These are phyloP conservation scores for Spizellomyces punctatus DNA, from an alignment of 192 early-diverging fungal species.

Conservation along the genomic window DNA sequence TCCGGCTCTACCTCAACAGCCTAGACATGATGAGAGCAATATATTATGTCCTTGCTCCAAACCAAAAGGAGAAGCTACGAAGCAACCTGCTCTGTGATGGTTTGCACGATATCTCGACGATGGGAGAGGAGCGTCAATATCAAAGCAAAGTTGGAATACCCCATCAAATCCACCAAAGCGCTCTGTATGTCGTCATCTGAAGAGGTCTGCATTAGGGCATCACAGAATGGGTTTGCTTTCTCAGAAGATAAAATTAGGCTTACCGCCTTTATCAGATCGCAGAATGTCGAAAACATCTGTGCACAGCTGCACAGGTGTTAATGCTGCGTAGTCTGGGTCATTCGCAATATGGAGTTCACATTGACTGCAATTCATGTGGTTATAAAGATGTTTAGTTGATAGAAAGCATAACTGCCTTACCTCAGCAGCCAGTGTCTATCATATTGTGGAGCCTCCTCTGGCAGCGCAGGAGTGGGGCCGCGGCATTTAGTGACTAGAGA, in stretches of 20 bases:
- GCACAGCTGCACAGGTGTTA: constrained; percentile 62
- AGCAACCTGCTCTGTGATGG: constrained; percentile 49
- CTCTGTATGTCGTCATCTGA: constrained; percentile 66
- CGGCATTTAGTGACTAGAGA: background rate
- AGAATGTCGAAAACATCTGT: constrained; percentile 72
- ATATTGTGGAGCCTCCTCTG: background rate
- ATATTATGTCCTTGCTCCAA: background rate
- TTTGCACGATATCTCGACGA: constrained; percentile 61
- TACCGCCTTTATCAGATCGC: constrained; percentile 39
- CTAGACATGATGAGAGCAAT: background rate
- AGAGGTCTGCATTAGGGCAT: constrained; percentile 15
- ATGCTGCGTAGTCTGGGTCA: constrained; percentile 39
- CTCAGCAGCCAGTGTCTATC: background rate
- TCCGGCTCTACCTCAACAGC: background rate
- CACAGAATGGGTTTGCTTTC: no score
- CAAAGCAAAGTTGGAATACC: constrained; percentile 74
- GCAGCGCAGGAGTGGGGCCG: background rate
- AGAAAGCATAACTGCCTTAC: no score
- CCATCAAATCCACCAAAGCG: constrained; percentile 71
- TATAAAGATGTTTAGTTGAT: no score
- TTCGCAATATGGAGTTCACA: constrained; percentile 53
- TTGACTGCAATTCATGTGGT: constrained; percentile 25
- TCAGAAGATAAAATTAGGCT: no score
- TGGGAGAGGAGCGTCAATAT: constrained; percentile 60
- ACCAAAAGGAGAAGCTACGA: no score